These are phyloP conservation scores for Glycine soja DNA, from an alignment of 306 rosid genomes.

Conservation along the genomic window DNA sequence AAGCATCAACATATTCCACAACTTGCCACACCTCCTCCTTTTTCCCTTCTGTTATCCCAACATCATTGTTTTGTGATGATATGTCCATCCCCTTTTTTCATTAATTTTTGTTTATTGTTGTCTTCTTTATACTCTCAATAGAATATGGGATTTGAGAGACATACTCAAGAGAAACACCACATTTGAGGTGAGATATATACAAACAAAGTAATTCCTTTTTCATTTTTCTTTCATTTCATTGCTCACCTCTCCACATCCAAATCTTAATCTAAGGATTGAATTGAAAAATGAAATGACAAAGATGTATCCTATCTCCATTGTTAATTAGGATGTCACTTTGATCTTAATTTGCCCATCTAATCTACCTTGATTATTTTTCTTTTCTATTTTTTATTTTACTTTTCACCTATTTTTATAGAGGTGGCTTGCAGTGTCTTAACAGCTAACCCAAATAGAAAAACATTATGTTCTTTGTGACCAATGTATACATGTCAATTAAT, in stretches of 20 bases:
- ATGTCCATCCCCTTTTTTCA: no score
- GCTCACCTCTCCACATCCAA: no score
- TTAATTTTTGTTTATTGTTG: no score
- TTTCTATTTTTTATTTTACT: background rate
- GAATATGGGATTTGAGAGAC: constrained; percentile 5
- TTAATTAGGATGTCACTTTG: background rate
- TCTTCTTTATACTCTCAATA: background rate
- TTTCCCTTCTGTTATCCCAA: background rate
- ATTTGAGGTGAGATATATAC: no score
- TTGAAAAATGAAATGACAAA: no score
- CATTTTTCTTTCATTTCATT: no score
- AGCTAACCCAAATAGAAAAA: constrained; percentile 6
- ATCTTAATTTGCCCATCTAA: background rate
- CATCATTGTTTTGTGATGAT: no score
- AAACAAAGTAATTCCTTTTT: no score
- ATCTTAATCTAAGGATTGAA: no score
- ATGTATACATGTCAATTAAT: background rate
- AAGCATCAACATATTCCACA: constrained; percentile 61
- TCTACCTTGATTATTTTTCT: background rate
- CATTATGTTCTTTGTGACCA: background rate
- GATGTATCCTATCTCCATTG: no score
- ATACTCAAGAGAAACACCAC: no score
- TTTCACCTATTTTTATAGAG: constrained; percentile 1
- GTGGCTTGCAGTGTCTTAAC: background rate
- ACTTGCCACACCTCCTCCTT: background rate